Percentiles rank a stretch among this genome's conserved stretches.
Evolutionary conservation across 495 filamentous ascomycete species (phyloP).

Genomic region (Copromyces sp.): DNA sequence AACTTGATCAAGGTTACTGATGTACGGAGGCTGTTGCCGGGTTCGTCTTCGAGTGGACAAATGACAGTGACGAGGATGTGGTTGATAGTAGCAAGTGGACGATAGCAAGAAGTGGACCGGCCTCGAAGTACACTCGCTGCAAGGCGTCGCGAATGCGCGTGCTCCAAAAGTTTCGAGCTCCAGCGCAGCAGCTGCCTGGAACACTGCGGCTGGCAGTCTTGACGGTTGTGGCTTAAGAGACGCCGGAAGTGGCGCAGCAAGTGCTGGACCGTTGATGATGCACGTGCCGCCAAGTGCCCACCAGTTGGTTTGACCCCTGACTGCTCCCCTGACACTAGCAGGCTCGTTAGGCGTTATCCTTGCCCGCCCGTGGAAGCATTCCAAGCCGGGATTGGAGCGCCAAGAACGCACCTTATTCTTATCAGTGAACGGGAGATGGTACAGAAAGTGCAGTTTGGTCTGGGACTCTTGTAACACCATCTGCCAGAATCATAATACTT

Average conservation of each 20-base stretch:
- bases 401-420: background rate
- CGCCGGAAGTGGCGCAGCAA: background rate
- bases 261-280: background rate
- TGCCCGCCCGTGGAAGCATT: background rate
- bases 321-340: background rate
- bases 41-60: background rate
- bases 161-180: background rate
- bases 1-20: background rate
- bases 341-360: background rate
- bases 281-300: background rate
- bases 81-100: background rate
- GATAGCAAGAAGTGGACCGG: background rate
- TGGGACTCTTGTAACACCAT: background rate
- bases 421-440: background rate
- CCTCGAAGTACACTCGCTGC: background rate
- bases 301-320: background rate
- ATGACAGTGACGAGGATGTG: background rate
- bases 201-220: background rate
- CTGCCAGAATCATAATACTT: background rate
- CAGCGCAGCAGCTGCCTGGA: background rate
- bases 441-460: background rate
- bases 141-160: background rate
- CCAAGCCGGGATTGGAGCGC: background rate
- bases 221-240: background rate
- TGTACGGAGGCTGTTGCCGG: background rate